These are phyloP conservation scores for Bonia amplexicaulis DNA, from an alignment of 176 grass and related monocot species.

Conservation along the genomic window DNA sequence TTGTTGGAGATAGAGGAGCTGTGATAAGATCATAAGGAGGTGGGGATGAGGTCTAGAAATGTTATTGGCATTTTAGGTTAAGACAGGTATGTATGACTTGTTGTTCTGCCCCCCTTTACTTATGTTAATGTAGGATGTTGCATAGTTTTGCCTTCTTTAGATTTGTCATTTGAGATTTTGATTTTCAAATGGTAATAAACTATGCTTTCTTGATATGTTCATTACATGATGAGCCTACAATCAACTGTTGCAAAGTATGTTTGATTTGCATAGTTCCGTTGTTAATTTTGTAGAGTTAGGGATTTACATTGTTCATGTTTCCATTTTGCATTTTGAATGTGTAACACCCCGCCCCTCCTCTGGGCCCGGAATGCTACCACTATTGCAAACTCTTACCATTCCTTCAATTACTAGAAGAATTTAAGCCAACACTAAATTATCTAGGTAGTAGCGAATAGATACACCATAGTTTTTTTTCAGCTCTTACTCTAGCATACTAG, in stretches of 20 bases:
- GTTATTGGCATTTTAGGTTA: not conserved
- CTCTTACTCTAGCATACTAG: too few relatives aligned
- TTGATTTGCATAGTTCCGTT: not conserved
- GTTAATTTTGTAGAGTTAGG: not conserved
- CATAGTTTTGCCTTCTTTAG: not conserved
- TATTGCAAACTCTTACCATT: too few relatives aligned
- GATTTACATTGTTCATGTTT: not conserved
- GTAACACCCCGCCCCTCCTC: too few relatives aligned
- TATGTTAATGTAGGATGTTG: not conserved
- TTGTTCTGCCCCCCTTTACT: not conserved
- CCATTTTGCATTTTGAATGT: conserved; percentile 5
- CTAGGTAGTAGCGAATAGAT: too few relatives aligned
- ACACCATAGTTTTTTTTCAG: too few relatives aligned
- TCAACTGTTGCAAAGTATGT: not conserved
- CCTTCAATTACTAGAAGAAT: too few relatives aligned
- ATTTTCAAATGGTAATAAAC: not conserved
- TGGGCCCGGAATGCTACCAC: too few relatives aligned
- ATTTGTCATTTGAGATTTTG: not conserved
- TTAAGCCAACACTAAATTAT: too few relatives aligned
- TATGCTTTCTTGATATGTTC: not conserved
- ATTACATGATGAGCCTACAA: not conserved
- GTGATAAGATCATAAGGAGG: not conserved
- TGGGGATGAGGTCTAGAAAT: not conserved
- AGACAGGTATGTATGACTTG: not conserved
- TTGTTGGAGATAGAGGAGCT: not conserved